phyloP scores from a whole-genome alignment of 116 monocot species.

The Dioscorea cayenensis region DNA sequence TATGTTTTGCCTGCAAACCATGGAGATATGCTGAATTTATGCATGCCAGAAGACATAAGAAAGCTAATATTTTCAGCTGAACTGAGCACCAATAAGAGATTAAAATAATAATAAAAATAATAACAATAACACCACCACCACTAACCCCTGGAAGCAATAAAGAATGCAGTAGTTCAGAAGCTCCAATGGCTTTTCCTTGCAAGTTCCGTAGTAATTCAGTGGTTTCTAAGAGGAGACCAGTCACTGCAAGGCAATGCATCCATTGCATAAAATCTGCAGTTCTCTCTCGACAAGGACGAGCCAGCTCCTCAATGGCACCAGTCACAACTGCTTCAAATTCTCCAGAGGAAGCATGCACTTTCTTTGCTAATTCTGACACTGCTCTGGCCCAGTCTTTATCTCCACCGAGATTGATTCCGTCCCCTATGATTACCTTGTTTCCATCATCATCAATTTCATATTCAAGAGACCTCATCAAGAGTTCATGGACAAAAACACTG shows the following conservation, averaged over 20 bases:
- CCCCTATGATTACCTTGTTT: constrained; percentile 60
- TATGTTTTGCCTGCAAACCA: constrained; percentile 54
- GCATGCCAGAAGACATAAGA: not conserved
- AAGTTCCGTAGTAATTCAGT: constrained; percentile 33
- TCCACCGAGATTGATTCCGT: constrained; percentile 85
- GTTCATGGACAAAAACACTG: constrained; percentile 57
- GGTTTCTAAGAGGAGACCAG: constrained; percentile 72
- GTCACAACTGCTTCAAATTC: constrained; percentile 76
- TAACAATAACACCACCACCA: constrained; percentile 19
- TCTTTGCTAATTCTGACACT: constrained; percentile 60
- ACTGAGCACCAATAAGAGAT: not conserved
- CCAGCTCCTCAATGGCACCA: constrained; percentile 54
- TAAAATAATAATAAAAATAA: not conserved
- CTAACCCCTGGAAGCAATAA: constrained; percentile 84
- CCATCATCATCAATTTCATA: constrained; percentile 61
- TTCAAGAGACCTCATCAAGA: constrained; percentile 59
- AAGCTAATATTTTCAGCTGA: not conserved
- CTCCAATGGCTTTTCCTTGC: constrained; percentile 57
- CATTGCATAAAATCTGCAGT: constrained; percentile 71
- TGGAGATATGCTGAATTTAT: not conserved
- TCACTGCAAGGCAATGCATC: constrained; percentile 86
- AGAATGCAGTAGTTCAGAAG: constrained; percentile 69
- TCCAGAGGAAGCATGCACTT: constrained; percentile 71
- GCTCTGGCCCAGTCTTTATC: constrained; percentile 70
- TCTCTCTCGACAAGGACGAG: constrained; percentile 78